Percentiles rank a stretch among this genome's conserved stretches.
Evolutionary conservation across 2,329 filamentous ascomycete genomes (phyloP).

Genomic region (Clarireedia sp.): DNA sequence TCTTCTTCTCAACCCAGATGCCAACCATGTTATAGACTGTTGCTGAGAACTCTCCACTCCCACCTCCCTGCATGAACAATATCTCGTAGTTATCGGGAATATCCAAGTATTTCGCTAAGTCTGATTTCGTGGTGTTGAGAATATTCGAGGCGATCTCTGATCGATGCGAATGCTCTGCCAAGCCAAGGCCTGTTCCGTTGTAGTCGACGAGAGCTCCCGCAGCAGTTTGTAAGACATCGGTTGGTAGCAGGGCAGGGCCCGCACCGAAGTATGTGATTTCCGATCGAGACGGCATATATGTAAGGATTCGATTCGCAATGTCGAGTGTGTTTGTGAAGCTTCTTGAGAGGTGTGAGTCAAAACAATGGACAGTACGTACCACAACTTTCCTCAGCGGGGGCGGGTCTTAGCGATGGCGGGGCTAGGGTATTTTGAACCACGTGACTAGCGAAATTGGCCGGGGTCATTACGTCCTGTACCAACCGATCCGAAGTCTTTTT

Average conservation of each 20-base stretch:
- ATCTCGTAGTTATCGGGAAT: slow-evolving; percentile 84
- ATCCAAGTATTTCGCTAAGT: slow-evolving; percentile 66
- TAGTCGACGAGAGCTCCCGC: slow-evolving; percentile 74
- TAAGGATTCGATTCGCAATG: too few species aligned
- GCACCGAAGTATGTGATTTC: slow-evolving; percentile 82
- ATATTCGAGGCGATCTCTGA: slow-evolving; percentile 71
- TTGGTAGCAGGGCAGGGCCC: slow-evolving; percentile 81
- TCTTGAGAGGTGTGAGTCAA: too few species aligned
- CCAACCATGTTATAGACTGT: slow-evolving; percentile 77
- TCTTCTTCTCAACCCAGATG: slow-evolving; percentile 69
- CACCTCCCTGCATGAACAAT: slow-evolving; percentile 80
- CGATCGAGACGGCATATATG: slow-evolving; percentile 6
- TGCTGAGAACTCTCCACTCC: slow-evolving; percentile 77
- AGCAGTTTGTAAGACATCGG: slow-evolving; percentile 68
- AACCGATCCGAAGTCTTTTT: too few species aligned
- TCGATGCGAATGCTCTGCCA: slow-evolving; percentile 87
- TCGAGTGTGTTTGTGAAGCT: too few species aligned
- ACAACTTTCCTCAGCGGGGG: too few species aligned
- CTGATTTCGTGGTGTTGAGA: slow-evolving; percentile 68
- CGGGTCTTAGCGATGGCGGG: too few species aligned
- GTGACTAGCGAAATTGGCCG: too few species aligned
- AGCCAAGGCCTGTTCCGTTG: slow-evolving; percentile 70
- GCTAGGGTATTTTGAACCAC: too few species aligned
- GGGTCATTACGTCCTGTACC: too few species aligned
- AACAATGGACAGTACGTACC: too few species aligned